Percentiles rank a stretch among this genome's conserved stretches.
These are phyloP conservation scores for Ophiosphaerella narmari DNA, from an alignment of 2,329 filamentous ascomycete genomes.

Conservation along the genomic window DNA sequence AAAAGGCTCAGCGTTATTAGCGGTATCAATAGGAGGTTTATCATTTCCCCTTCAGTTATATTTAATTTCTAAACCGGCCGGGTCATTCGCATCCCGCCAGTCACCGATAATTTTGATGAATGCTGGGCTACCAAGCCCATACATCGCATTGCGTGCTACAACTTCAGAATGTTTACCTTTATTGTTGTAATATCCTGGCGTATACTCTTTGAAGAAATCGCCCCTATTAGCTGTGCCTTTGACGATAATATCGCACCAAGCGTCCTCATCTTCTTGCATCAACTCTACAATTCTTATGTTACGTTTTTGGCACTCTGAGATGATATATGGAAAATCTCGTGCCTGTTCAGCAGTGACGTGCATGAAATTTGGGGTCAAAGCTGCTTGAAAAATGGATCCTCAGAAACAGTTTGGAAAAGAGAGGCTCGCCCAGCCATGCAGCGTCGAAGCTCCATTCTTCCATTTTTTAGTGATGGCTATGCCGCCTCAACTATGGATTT, in stretches of 20 bases:
- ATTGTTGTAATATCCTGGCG: slow-evolving; percentile 59
- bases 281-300: slow-evolving; percentile 50
- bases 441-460: slow-evolving; percentile 52
- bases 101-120: slow-evolving; percentile 39
- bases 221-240: slow-evolving; percentile 48
- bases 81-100: slow-evolving; percentile 34
- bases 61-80: slow-evolving; percentile 37
- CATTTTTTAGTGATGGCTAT: slow-evolving; percentile 54
- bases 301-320: slow-evolving; percentile 41
- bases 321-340: slow-evolving; percentile 53
- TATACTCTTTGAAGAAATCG: slow-evolving; percentile 53
- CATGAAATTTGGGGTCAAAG: slow-evolving; percentile 32
- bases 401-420: slow-evolving; percentile 63
- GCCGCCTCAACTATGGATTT: slow-evolving; percentile 53
- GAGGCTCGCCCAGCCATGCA: slow-evolving; percentile 57
- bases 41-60: slow-evolving; percentile 5
- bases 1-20: not conserved
- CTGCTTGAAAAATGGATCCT: slow-evolving; percentile 25
- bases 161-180: slow-evolving; percentile 19
- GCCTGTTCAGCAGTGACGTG: slow-evolving; percentile 32
- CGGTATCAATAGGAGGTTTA: not conserved
- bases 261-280: slow-evolving; percentile 53
- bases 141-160: slow-evolving; percentile 33
- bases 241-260: slow-evolving; percentile 52
- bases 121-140: slow-evolving; percentile 34